Conservation (phyloP, 805 yeast species). For the Hagleromyces aurorensis region DNA sequence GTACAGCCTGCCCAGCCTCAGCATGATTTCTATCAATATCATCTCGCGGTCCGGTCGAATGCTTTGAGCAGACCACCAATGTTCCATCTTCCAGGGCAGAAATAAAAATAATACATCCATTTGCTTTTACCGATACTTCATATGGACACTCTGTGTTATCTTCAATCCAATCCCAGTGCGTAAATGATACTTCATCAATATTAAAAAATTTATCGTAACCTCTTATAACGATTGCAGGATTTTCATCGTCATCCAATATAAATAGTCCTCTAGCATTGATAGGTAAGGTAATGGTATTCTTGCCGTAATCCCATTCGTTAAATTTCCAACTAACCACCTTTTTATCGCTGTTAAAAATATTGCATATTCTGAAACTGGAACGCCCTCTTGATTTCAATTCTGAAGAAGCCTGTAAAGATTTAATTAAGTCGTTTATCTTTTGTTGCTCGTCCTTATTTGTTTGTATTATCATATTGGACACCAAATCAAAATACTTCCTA, state of each 20-base stretch:
- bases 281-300: slow-evolving; percentile 49
- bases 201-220: slow-evolving; percentile 96
- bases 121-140: slow-evolving; percentile 74
- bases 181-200: slow-evolving; percentile 50
- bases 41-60: slow-evolving; percentile 66
- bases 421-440: too few species aligned
- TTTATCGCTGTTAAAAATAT: slow-evolving; percentile 20
- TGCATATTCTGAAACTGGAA: slow-evolving; percentile 25
- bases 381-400: slow-evolving; percentile 26
- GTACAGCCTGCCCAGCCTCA: slow-evolving; percentile 51
- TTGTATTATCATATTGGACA: too few species aligned
- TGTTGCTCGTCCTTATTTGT: too few species aligned
- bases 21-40: slow-evolving; percentile 65
- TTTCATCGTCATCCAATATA: slow-evolving; percentile 33
- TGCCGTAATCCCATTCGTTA: slow-evolving; percentile 81
- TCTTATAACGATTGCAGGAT: slow-evolving; percentile 51
- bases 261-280: slow-evolving; percentile 80
- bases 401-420: slow-evolving; percentile 18
- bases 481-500: too few species aligned
- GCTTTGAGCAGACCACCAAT: slow-evolving; percentile 82
- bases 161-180: slow-evolving; percentile 43
- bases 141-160: slow-evolving; percentile 64
- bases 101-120: slow-evolving; percentile 86
- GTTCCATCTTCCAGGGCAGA: slow-evolving; percentile 72
- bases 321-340: slow-evolving; percentile 63